Percentiles rank a stretch among this genome's conserved stretches.
These are phyloP conservation scores for Diaporthe aspalathi DNA, from an alignment of 2,329 filamentous ascomycete species.

Conservation along the genomic window DNA sequence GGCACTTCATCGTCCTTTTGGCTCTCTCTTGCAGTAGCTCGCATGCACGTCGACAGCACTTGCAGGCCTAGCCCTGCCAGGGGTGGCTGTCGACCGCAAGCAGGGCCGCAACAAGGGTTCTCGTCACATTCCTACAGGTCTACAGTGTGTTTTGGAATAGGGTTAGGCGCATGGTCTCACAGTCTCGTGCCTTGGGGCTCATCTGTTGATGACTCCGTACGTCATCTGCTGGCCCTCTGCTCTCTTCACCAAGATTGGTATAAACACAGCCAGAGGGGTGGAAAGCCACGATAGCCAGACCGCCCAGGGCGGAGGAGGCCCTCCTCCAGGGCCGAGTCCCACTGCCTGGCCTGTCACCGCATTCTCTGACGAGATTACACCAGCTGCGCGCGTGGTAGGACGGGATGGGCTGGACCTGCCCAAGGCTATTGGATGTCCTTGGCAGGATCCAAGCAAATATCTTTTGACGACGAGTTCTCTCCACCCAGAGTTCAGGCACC, in stretches of 20 bases:
- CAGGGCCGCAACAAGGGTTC: not conserved
- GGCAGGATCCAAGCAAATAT: not conserved
- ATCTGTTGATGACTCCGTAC: not conserved
- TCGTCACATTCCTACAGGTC: not conserved
- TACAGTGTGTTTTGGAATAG: not conserved
- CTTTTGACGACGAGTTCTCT: not conserved
- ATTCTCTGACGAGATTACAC: constrained; percentile 14
- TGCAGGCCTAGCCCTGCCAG: constrained; percentile 2
- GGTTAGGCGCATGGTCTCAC: constrained; percentile 35
- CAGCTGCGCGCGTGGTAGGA: constrained; percentile 5
- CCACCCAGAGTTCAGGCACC: constrained; percentile 8
- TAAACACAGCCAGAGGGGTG: not conserved
- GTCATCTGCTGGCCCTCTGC: not conserved
- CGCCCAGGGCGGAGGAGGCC: not conserved
- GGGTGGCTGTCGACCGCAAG: constrained; percentile 25
- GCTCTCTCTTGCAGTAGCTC: constrained; percentile 32
- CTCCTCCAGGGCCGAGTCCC: not conserved
- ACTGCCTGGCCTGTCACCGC: constrained; percentile 16
- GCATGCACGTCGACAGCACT: constrained; percentile 14
- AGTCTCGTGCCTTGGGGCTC: constrained; percentile 25
- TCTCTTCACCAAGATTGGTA: not conserved
- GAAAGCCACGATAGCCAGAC: not conserved
- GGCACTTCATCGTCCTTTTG: not conserved
- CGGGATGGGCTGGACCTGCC: not conserved
- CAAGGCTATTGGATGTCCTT: not conserved